Base-by-base conservation (phyloP, 2,329 filamentous ascomycete genomes). In the Aspergillus thermomutatus region DNA sequence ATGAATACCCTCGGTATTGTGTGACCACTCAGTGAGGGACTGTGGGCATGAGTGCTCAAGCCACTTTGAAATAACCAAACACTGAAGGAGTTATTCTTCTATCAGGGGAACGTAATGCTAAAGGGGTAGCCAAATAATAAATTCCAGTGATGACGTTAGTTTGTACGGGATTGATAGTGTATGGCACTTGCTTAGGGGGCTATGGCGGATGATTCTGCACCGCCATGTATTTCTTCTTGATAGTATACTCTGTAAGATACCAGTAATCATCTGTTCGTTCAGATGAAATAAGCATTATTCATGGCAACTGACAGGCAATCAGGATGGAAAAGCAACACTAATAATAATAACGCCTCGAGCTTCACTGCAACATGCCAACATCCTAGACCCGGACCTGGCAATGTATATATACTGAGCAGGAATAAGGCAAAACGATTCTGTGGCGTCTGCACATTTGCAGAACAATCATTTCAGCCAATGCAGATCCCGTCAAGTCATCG, bases 201-300 rank as follows among this genome's bases (percentile, higher is more conserved):
- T 46, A 46, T 46, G 43, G 23, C 14, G 4, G 43, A 46, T 1
- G 2, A 21, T 14, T 26, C 11, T 59, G 58, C 58, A 60, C 58
- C 58, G 58, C 58, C 55, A 60, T 52, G 40, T 58, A 53, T 56
- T 11, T 54, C 48, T 14, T 51, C 25, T 25, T 49, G 27, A 17
- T 50, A 50, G 23, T n/a, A 31, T 26, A 31, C 37, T 21, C 31
- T 50, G 47, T 26, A 27, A 43, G 25, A 43, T 50, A 37, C 21
- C 11, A 5, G 45, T 49, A 43, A 41, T 47, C 37, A 37, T 17
- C 31, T 17, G 14, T 37, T 17, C 5, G 31, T 17, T n/a, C 31
- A 17, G 6, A 37, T 1, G 14, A 37, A 17, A 34, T 14, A 34
- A 37, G 31, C 31, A 37, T 37, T 14, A 37, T 37, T 14, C 31